A percentile compares a stretch with the other conserved stretches of the same genome.
Conservation (phyloP, 805 yeast species). For the Pichia exigua region DNA sequence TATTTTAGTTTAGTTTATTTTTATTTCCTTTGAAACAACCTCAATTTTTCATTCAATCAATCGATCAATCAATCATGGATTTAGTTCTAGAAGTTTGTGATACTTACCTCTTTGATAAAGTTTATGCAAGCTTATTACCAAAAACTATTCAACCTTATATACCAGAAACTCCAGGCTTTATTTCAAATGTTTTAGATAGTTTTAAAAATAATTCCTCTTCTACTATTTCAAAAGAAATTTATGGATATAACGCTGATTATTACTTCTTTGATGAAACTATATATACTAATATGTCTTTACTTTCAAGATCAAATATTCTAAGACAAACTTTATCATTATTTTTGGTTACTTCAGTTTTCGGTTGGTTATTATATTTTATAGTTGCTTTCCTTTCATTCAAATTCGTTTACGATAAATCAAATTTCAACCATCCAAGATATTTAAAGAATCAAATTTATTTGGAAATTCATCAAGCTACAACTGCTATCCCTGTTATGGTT, state of each 20-base stretch:
- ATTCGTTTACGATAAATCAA: slow-evolving; percentile 77
- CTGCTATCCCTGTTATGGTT: slow-evolving; percentile 89
- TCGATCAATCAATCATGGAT: slow-evolving; percentile 55
- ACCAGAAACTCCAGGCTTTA: slow-evolving; percentile 24
- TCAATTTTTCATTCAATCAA: not conserved
- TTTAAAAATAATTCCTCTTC: slow-evolving; percentile 20
- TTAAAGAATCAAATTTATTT: slow-evolving; percentile 85
- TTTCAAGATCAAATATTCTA: slow-evolving; percentile 62
- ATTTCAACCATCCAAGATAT: slow-evolving; percentile 93
- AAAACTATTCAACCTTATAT: slow-evolving; percentile 34
- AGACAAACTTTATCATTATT: slow-evolving; percentile 68
- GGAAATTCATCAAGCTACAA: slow-evolving; percentile 71
- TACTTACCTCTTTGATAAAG: slow-evolving; percentile 61
- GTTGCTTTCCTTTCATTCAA: slow-evolving; percentile 73
- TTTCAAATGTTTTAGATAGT: slow-evolving; percentile 16
- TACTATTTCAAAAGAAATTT: slow-evolving; percentile 32
- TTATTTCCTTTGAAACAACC: not conserved
- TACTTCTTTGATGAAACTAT: slow-evolving; percentile 47
- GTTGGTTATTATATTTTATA: slow-evolving; percentile 70
- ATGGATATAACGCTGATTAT: slow-evolving; percentile 38
- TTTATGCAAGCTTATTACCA: slow-evolving; percentile 67
- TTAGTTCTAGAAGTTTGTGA: slow-evolving; percentile 77
- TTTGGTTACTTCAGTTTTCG: slow-evolving; percentile 68
- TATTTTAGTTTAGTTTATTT: not conserved
- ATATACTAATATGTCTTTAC: slow-evolving; percentile 55